Conservation (phyloP, 2,329 filamentous ascomycete species). For the Thermoascus crustaceus region DNA sequence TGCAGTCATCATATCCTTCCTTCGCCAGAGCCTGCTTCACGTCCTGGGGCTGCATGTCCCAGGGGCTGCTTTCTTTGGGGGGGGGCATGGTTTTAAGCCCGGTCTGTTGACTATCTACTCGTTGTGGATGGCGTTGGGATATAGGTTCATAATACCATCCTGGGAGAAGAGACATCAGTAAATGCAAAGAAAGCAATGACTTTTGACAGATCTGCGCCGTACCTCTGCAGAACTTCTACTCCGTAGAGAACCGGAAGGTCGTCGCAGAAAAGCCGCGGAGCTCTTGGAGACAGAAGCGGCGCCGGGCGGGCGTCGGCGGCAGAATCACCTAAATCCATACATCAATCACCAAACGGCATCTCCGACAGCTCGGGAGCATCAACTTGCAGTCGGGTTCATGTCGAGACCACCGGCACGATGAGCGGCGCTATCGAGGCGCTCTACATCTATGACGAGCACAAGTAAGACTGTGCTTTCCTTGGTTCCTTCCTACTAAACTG, state of each 20-base stretch:
- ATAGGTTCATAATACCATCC: background rate
- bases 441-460: slow-evolving; percentile 94
- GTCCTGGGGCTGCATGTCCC: slow-evolving; percentile 48
- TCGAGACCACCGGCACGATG: slow-evolving; percentile 48
- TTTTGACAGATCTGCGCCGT: too few species aligned
- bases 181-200: too few species aligned
- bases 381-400: slow-evolving; percentile 4
- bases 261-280: background rate
- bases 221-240: too few species aligned
- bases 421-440: slow-evolving; percentile 86
- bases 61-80: slow-evolving; percentile 41
- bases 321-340: slow-evolving; percentile 19
- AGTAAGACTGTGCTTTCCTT: slow-evolving; percentile 49
- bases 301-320: slow-evolving; percentile 24
- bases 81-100: slow-evolving; percentile 37
- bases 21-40: slow-evolving; percentile 49
- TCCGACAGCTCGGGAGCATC: slow-evolving; percentile 13
- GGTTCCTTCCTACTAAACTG: slow-evolving; percentile 6
- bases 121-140: background rate
- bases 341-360: slow-evolving; percentile 3
- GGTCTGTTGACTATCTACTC: background rate
- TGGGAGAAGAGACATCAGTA: background rate
- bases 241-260: too few species aligned
- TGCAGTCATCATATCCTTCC: slow-evolving; percentile 52
- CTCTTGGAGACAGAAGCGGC: slow-evolving; percentile 7